Base-by-base conservation (phyloP, 2,329 filamentous ascomycete species). In the Clarireedia sp. region DNA sequence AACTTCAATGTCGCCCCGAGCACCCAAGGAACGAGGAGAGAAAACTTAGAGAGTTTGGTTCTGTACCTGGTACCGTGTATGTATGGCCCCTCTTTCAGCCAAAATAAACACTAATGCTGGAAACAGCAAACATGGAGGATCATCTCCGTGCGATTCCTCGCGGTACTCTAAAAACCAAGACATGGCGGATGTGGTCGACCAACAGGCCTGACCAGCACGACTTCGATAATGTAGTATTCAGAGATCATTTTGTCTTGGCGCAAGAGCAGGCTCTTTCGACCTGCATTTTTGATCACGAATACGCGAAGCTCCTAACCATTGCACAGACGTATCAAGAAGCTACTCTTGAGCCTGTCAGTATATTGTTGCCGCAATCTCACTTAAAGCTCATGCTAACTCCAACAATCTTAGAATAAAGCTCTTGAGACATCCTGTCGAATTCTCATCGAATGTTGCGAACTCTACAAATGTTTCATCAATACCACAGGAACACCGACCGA, bases 21-120 rank as follows among this genome's bases (percentile, higher is more conserved):
- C 50, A 50, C 41, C 17, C 46, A 48, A 5, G 57, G 57, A 10
- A 60, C 51, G 10, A 48, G 59, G 19, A 54, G 41, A 14, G 59
- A 59, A 24, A 59, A 55, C 23, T 21, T 60, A 29, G 59, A 60
- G 41, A 59, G 51, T 21, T 54, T 60, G n/a, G 59, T 60, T 17
- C 38, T 60, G 23, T 59, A 57, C 29, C 55, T 60, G 4, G n/a
- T 60, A 21, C 59, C 59, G 12, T 53, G 59, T 57, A 40, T 9
- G 51, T 2, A 47, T 8, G 3, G 17, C 19, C 47, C 36, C 5
- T 23, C 21, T 44, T 14, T 12, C 33, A 38, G 47, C 12, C 3
- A 19, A 17, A 26, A 5, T 47, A 19, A 17, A 19, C 17, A 51
- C 17, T 43, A 38, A 47, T 24, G 19, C 23, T 24, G 36, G 24